Evolutionary conservation across 2,329 filamentous ascomycete species (phyloP).

Genomic region (Acephala macrosclerotiorum): DNA sequence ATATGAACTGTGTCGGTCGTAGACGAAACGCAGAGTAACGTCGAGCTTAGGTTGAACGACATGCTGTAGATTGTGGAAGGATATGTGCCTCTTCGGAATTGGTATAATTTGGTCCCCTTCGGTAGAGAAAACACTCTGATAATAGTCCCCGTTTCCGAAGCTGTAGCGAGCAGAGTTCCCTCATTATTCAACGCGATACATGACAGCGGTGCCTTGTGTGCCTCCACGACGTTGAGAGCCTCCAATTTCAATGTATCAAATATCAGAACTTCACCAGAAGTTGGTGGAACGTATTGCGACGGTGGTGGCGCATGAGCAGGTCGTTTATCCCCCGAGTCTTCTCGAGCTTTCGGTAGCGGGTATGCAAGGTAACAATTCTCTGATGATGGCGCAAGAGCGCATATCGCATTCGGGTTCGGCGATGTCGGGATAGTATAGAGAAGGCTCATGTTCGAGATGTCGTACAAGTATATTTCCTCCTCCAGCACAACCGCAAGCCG

Average conservation of each 20-base stretch:
- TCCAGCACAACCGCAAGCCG: conserved; percentile 92
- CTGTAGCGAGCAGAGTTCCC: conserved; percentile 89
- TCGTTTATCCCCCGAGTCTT: conserved; percentile 61
- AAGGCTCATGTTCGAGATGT: conserved; percentile 98
- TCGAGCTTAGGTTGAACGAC: conserved; percentile 96
- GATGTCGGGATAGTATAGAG: conserved; percentile 93
- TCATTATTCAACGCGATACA: conserved; percentile 93
- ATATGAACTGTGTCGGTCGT: conserved; percentile 97
- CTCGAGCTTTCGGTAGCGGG: conserved; percentile 78
- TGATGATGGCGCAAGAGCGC: conserved; percentile 90
- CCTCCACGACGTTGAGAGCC: conserved; percentile 93
- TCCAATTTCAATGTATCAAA: conserved; percentile 91
- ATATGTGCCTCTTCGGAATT: conserved; percentile 95
- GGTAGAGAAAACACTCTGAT: conserved; percentile 96
- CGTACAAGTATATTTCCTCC: conserved; percentile 97
- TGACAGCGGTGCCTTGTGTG: conserved; percentile 89
- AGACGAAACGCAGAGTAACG: conserved; percentile 92
- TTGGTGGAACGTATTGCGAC: conserved; percentile 80
- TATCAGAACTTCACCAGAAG: conserved; percentile 89
- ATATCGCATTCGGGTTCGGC: conserved; percentile 90
- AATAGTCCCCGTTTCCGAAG: conserved; percentile 96
- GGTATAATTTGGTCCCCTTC: conserved; percentile 89
- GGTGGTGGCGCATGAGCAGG: conserved; percentile 87
- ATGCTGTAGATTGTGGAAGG: conserved; percentile 97
- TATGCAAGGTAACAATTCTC: conserved; percentile 97